These are phyloP conservation scores for Rhynchospora breviuscula DNA, from an alignment of 176 grass and related monocot genomes.

Conservation along the genomic window DNA sequence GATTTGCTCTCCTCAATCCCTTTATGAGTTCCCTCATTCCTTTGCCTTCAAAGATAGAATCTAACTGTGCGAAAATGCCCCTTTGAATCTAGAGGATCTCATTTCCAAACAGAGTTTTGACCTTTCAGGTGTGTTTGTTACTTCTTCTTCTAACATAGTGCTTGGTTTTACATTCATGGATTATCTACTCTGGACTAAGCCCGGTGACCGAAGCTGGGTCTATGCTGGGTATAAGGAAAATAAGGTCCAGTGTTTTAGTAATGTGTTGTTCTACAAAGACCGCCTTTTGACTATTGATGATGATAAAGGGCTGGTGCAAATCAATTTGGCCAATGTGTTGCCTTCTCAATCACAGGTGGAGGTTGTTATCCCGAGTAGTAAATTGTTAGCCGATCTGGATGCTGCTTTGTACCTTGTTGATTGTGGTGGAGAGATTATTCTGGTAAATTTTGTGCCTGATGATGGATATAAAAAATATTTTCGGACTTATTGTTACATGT, in stretches of 20 bases:
- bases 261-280: background rate
- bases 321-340: background rate
- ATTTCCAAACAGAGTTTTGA: background rate
- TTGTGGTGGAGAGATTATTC: background rate
- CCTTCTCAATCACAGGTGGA: background rate
- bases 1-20: background rate
- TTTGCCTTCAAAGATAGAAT: background rate
- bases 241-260: background rate
- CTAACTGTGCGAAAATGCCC: background rate
- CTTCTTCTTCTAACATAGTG: background rate
- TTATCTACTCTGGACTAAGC: background rate
- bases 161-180: background rate
- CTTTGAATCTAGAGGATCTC: background rate
- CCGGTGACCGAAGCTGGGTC: background rate
- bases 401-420: background rate
- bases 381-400: background rate
- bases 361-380: background rate
- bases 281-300: background rate
- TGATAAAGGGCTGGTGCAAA: background rate
- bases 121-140: background rate
- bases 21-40: background rate
- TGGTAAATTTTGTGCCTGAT: too few relatives aligned
- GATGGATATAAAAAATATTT: too few relatives aligned
- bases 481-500: background rate
- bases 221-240: background rate